Base-by-base conservation (phyloP, 2,329 filamentous ascomycete genomes). In the Ophiocordyceps camponoti-rufipedis region DNA sequence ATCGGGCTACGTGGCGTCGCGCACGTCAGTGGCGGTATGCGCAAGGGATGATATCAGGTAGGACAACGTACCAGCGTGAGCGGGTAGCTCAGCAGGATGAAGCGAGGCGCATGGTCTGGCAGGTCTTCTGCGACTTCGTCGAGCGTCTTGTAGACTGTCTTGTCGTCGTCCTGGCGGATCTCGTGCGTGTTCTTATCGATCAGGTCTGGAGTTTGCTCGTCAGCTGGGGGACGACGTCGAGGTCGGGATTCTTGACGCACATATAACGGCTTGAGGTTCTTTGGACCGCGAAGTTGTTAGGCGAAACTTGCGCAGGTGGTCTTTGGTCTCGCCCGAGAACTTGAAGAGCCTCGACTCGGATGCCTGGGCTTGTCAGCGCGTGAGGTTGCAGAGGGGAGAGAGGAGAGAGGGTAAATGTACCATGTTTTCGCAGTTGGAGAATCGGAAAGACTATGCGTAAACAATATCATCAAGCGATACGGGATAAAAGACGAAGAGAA, bases 181-280 rank as follows among this genome's bases (percentile, higher is more conserved):
- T 96, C 89, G 58, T 94, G 75, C 46, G 77, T 91, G 56, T 82
- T 79, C 65, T 85, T 85, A 65, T 96, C 85, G 69, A 96, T 95
- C 61, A 85, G 68, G 63, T 93, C 85, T 94, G 62, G 60, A 28
- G 6, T 4, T n/a, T 9, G 3, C 12, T 58, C 55, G n/a, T 28
- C 14, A 23, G 11, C 16, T 19, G 7, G 31, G 12, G 23, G 16
- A 39, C 13, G 2, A 39, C 3, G 23, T 23, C 23, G 3, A 23
- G 5, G 23, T 23, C 23, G 23, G 33, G 19, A 18, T 42, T 49
- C 43, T 43, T 60, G 57, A 66, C 60, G 55, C 61, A 96, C 91
- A 96, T 54, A 98, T 94, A 50, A 93, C 79, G 49, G 88, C 91
- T 68, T 95, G 86, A 0, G 88, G 82, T 42, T 82, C 79, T 59